phyloP scores from a whole-genome alignment of 2,329 filamentous ascomycete species.

The Alternaria postmessia region DNA sequence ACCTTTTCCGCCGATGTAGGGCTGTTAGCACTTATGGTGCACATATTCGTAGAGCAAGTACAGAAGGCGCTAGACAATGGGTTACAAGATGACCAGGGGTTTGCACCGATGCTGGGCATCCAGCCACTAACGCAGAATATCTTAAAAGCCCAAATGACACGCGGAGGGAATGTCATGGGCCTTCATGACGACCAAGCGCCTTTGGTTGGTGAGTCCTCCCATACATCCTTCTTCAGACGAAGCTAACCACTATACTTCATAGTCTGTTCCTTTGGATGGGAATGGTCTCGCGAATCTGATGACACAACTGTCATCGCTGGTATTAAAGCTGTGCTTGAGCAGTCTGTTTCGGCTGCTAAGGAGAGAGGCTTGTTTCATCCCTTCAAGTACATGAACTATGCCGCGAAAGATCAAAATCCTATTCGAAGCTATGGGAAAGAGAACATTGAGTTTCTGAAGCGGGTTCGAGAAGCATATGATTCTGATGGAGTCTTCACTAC shows the following conservation, averaged over 20 bases:
- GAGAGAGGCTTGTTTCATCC: constrained; percentile 15
- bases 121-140: constrained; percentile 4
- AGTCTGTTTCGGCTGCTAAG: constrained; percentile 1
- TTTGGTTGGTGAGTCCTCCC: neutral
- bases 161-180: constrained; percentile 2
- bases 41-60: constrained; percentile 2
- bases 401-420: constrained; percentile 51
- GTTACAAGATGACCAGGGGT: neutral
- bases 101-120: constrained; percentile 1
- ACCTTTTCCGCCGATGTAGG: neutral
- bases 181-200: neutral
- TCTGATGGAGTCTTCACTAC: constrained; percentile 49
- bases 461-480: constrained; percentile 48
- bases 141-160: neutral
- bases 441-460: constrained; percentile 42
- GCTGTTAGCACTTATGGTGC: neutral
- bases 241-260: neutral
- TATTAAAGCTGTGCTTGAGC: neutral
- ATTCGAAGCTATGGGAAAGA: constrained; percentile 49
- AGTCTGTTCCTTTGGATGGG: constrained; percentile 6
- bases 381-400: constrained; percentile 59
- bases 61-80: neutral
- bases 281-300: constrained; percentile 2
- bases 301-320: neutral
- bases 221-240: neutral